These are phyloP conservation scores for Cajanus cajan DNA, from an alignment of 306 rosid genomes.

Conservation along the genomic window DNA sequence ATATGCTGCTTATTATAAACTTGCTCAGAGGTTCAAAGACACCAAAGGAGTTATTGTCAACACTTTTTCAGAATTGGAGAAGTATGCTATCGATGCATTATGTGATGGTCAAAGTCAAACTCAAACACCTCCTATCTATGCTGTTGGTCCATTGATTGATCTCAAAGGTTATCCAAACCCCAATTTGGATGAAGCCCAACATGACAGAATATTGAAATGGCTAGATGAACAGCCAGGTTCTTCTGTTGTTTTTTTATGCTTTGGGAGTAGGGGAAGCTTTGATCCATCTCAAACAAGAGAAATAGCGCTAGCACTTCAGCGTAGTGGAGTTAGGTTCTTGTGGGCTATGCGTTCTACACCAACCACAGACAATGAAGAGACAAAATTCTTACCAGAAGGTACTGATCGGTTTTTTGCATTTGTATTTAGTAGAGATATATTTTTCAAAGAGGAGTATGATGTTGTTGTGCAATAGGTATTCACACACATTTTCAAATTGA, in stretches of 20 bases:
- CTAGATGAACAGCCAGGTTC: conserved; percentile 50
- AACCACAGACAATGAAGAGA: conserved; percentile 20
- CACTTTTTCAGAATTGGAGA: conserved; percentile 50
- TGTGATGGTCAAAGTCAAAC: conserved; percentile 18
- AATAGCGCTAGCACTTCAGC: conserved; percentile 52
- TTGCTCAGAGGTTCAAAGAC: conserved; percentile 43
- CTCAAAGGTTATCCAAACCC: conserved; percentile 28
- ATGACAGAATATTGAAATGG: conserved; percentile 50
- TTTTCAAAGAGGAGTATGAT: too few relatives aligned
- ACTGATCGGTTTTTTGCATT: too few relatives aligned
- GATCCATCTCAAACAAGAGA: conserved; percentile 53
- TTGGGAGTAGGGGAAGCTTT: conserved; percentile 67
- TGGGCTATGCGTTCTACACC: conserved; percentile 46
- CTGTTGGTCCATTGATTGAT: conserved; percentile 59
- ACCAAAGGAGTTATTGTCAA: conserved; percentile 62
- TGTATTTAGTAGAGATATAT: too few relatives aligned
- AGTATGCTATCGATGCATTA: conserved; percentile 32
- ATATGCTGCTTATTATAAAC: conserved; percentile 35
- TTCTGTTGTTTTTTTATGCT: conserved; percentile 59
- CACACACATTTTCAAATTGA: too few relatives aligned
- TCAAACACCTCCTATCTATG: conserved; percentile 49
- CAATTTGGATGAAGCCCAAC: conserved; percentile 37
- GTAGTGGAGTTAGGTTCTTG: conserved; percentile 53
- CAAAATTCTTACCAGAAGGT: conserved; percentile 48
- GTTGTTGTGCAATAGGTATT: too few relatives aligned